Evolutionary conservation across 441 rosid species (phyloP).

Genomic region (Arabidopsis hybrid): DNA sequence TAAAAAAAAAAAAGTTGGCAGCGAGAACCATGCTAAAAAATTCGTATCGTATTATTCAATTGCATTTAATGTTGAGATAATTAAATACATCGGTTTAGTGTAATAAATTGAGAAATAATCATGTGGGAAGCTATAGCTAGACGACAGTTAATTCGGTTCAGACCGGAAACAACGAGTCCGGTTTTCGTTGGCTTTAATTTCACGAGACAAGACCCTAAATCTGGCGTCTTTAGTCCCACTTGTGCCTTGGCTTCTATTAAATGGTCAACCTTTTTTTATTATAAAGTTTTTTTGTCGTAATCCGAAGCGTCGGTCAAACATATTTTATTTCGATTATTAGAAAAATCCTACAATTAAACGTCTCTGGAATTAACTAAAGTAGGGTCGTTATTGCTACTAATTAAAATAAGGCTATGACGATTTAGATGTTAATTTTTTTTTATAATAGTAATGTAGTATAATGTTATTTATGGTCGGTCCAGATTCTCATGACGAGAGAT

Average conservation of each 20-base stretch:
- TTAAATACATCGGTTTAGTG: constrained; percentile 27
- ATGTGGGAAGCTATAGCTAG: constrained; percentile 32
- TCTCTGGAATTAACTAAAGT: constrained; percentile 40
- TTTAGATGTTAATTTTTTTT: background rate
- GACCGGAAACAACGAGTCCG: constrained; percentile 35
- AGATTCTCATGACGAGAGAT: constrained; percentile 44
- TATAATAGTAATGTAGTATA: too few relatives aligned
- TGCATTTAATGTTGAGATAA: constrained; percentile 30
- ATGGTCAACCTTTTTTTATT: constrained; percentile 45
- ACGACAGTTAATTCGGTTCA: constrained; percentile 43
- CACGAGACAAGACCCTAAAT: constrained; percentile 45
- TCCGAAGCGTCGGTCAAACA: constrained; percentile 43
- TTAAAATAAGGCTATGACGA: constrained; percentile 22
- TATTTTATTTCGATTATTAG: constrained; percentile 32
- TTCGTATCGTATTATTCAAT: background rate
- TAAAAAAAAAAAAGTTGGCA: constrained; percentile 12
- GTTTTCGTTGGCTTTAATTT: constrained; percentile 33
- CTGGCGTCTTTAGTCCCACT: constrained; percentile 39
- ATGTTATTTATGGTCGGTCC: constrained; percentile 43
- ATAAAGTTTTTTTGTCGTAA: constrained; percentile 24
- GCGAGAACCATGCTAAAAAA: constrained; percentile 34
- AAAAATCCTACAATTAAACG: constrained; percentile 19
- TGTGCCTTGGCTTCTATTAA: constrained; percentile 25
- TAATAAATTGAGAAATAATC: constrained; percentile 23
- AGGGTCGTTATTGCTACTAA: constrained; percentile 33